phyloP scores from a whole-genome alignment of 306 rosid species.

The Hippophae rhamnoides region DNA sequence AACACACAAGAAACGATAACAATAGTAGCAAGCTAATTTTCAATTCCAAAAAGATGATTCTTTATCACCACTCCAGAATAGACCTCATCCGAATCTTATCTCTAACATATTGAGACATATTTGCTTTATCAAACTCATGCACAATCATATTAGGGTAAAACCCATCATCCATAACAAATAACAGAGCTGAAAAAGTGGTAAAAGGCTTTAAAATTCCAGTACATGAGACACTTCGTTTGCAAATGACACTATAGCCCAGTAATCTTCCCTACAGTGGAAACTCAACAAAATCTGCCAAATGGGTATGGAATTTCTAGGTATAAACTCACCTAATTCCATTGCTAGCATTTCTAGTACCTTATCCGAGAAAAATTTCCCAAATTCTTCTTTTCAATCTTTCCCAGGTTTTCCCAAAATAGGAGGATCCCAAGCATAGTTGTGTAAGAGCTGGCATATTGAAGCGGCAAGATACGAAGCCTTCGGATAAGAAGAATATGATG shows the following conservation, averaged over 20 bases:
- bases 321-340: slow-evolving; percentile 32
- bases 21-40: no score
- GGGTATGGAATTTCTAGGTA: slow-evolving; percentile 34
- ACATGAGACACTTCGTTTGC: slow-evolving; percentile 32
- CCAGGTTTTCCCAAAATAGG: slow-evolving; percentile 21
- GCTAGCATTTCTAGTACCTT: slow-evolving; percentile 60
- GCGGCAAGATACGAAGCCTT: slow-evolving; percentile 34
- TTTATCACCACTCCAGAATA: no score
- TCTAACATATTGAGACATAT: no score
- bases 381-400: slow-evolving; percentile 20
- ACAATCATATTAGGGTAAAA: no score
- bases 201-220: slow-evolving; percentile 61
- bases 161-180: slow-evolving; percentile 15
- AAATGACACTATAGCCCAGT: slow-evolving; percentile 50
- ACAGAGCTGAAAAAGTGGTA: slow-evolving; percentile 53
- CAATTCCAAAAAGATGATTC: no score
- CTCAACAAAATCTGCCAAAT: slow-evolving; percentile 57
- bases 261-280: slow-evolving; percentile 54
- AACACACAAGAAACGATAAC: no score
- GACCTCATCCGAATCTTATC: no score
- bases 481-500: slow-evolving; percentile 8
- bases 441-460: slow-evolving; percentile 45
- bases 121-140: no score
- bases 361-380: slow-evolving; percentile 32
- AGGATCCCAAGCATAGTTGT: slow-evolving; percentile 57